Evolutionary conservation across 495 filamentous ascomycete genomes (phyloP).

Genomic region (Clavariopsis aquatica): DNA sequence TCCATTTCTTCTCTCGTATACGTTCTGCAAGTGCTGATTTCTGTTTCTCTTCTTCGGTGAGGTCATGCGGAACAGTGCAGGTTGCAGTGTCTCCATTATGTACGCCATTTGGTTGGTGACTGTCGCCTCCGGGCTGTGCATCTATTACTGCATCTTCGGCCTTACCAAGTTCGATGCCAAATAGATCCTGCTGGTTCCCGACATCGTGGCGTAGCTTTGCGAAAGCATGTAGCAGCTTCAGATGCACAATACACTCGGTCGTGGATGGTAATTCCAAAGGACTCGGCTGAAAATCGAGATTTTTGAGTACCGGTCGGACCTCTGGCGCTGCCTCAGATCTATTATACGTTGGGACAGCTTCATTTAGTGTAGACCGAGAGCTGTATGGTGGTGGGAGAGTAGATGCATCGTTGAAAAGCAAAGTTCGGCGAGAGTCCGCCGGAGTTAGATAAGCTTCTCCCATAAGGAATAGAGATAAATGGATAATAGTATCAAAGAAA

Average conservation of each 20-base stretch:
- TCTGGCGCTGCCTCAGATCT: not conserved
- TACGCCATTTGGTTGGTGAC: constrained; percentile 14
- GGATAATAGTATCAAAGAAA: not conserved
- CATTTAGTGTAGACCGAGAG: not conserved
- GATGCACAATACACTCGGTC: constrained; percentile 67
- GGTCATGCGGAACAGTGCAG: not conserved
- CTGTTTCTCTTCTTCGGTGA: not conserved
- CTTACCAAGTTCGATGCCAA: constrained; percentile 52
- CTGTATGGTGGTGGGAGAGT: constrained; percentile 8
- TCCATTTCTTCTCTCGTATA: constrained; percentile 79
- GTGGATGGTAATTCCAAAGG: constrained; percentile 23
- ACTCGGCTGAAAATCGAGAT: constrained; percentile 26
- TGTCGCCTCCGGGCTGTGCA: not conserved
- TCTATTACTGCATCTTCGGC: not conserved
- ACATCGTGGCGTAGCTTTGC: constrained; percentile 66
- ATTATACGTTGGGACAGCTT: constrained; percentile 6
- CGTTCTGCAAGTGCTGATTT: constrained; percentile 42
- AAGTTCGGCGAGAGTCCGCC: not conserved
- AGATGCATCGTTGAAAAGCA: not conserved
- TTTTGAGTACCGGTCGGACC: not conserved
- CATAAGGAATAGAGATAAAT: not conserved
- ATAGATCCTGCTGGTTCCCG: constrained; percentile 64
- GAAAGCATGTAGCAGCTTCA: constrained; percentile 74
- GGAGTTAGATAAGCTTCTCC: not conserved
- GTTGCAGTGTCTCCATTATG: not conserved